A percentile compares a stretch with the other conserved stretches of the same genome.
Evolutionary conservation across 805 yeast species (phyloP).

Genomic region (Lachancea nothofagi): DNA sequence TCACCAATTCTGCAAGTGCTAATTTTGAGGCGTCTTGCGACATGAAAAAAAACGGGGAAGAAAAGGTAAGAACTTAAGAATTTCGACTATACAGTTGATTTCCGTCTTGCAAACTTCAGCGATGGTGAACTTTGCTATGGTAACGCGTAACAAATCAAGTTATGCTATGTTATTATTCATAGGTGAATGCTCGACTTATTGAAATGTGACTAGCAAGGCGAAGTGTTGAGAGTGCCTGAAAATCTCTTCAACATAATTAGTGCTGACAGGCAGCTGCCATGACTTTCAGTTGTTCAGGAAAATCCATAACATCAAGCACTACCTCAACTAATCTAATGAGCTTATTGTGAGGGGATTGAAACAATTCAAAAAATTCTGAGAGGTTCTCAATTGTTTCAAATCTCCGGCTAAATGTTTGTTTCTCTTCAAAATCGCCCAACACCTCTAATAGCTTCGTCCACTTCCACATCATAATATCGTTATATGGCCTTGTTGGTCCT

Average conservation of each 20-base stretch:
- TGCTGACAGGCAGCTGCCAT: conserved; percentile 35
- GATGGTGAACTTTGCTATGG: too few species aligned
- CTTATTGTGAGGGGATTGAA: conserved; percentile 32
- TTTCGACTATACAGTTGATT: too few species aligned
- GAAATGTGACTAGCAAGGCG: not conserved
- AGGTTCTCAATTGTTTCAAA: conserved; percentile 40
- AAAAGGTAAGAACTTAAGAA: too few species aligned
- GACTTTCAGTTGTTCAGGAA: conserved; percentile 53
- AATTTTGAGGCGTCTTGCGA: too few species aligned
- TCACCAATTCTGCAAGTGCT: too few species aligned
- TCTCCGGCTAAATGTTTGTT: conserved; percentile 28
- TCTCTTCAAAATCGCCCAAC: conserved; percentile 49
- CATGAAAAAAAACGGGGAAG: too few species aligned
- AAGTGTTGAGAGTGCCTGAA: too few species aligned
- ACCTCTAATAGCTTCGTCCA: conserved; percentile 66
- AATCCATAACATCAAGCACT: conserved; percentile 51
- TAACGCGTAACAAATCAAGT: too few species aligned
- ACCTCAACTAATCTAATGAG: conserved; percentile 54
- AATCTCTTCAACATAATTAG: too few species aligned
- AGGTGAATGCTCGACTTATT: not conserved
- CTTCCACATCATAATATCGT: conserved; percentile 78
- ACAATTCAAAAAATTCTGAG: conserved; percentile 32
- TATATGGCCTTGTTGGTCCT: conserved; percentile 72
- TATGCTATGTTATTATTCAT: too few species aligned
- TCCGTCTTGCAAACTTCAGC: too few species aligned